These are phyloP conservation scores for Globisporangium apiculatum DNA, from an alignment of 352 stramenopile species.

Conservation along the genomic window DNA sequence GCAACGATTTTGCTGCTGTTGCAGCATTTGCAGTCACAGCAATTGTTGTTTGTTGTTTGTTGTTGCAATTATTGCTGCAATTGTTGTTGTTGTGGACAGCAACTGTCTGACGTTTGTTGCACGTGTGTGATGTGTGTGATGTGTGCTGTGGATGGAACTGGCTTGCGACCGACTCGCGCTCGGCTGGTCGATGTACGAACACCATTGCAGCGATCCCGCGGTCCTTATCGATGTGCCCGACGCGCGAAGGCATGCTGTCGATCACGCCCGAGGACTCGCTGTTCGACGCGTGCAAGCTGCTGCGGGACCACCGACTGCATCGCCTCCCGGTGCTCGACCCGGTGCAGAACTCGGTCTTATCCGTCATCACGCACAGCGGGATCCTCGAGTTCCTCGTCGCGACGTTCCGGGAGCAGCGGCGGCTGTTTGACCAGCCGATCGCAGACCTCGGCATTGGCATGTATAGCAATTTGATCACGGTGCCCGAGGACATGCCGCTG, in stretches of 20 bases:
- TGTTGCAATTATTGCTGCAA: background rate
- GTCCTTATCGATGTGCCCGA: conserved; percentile 64
- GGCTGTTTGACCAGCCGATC: conserved; percentile 96
- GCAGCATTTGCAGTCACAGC: no score
- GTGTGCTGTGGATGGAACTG: no score
- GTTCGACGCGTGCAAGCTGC: conserved; percentile 85
- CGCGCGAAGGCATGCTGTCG: conserved; percentile 63
- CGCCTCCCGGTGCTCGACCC: conserved; percentile 93
- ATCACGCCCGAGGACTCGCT: conserved; percentile 87
- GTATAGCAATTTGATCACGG: conserved; percentile 91
- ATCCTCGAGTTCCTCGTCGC: conserved; percentile 96
- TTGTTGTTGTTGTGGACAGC: background rate
- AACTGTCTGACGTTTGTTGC: background rate
- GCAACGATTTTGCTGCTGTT: no score
- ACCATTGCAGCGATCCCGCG: conserved; percentile 69
- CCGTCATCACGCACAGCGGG: conserved; percentile 90
- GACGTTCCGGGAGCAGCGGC: conserved; percentile 94
- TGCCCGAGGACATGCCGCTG: conserved; percentile 90
- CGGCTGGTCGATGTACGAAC: background rate
- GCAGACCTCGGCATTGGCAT: conserved; percentile 94
- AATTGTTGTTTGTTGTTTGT: no score
- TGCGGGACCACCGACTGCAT: conserved; percentile 85
- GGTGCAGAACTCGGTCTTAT: conserved; percentile 90
- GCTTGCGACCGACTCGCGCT: no score
- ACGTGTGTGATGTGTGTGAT: conserved; percentile 14